Base-by-base conservation (phyloP, 495 filamentous ascomycete genomes). In the Hypomontagnella monticulosa region DNA sequence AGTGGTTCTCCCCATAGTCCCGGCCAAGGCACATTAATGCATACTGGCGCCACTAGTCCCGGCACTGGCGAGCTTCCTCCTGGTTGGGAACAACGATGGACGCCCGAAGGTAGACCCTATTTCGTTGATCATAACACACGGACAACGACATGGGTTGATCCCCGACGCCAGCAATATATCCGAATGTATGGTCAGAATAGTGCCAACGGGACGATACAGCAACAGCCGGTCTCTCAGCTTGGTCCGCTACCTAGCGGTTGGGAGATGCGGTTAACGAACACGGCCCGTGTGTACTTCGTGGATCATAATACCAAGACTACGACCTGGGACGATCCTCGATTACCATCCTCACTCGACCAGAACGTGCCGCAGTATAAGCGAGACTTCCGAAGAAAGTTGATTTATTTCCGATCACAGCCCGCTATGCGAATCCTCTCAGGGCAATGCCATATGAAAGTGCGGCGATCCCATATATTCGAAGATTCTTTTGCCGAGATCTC, bases 231-330 rank as follows among this genome's bases (percentile, higher is more conserved):
- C 18, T 99, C 95, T 1, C 96, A 98, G 75, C 85, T 99, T 33
- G 95, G 95, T n/a, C 94, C 95, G 23, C 75, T 99, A 40, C 95
- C 95, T 10, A 97, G 94, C 75, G 95, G 95, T 15, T 99, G 95
- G 95, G 95, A 99, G 81, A 99, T 99, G 95, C 91, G 95, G 58
- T 87, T 99, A 19, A 99, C 95, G 47, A 98, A 98, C 73, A 99
- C 95, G 5, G 95, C 95, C 10, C 87, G 95, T 43, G 95, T 99
- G 18, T 99, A 99, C 77, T 99, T 99, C 73, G 95, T 99, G 33
- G 95, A 99, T 72, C 95, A 99, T 81, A 99, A 99, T 75, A 99
- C 95, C 60, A 99, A 99, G 82, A 99, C 95, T 0, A 99, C 95
- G 10, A 99, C 95, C n/a, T 99, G 95, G 95, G 95, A 99, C 71